These are phyloP conservation scores for Penicillium sclerotiorum DNA, from an alignment of 2,329 filamentous ascomycete species.

Conservation along the genomic window DNA sequence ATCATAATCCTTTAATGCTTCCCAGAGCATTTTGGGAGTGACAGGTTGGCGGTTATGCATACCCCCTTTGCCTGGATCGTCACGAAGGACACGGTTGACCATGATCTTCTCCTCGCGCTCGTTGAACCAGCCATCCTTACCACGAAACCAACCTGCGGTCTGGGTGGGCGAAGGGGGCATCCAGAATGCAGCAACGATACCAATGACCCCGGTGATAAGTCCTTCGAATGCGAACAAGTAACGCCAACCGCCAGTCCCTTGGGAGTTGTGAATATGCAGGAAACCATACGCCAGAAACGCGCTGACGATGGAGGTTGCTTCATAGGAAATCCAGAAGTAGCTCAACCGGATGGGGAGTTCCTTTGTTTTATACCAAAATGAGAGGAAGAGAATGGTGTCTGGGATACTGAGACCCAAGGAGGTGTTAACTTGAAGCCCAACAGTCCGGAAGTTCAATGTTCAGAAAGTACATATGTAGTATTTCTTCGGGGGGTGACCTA, in stretches of 20 bases:
- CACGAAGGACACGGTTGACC: conserved; percentile 63
- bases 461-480: too few species aligned
- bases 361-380: conserved; percentile 73
- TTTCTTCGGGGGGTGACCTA: too few species aligned
- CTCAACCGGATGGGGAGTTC: conserved; percentile 70
- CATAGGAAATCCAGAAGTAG: conserved; percentile 70
- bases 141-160: conserved; percentile 63
- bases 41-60: conserved; percentile 64
- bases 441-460: too few species aligned
- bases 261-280: conserved; percentile 40
- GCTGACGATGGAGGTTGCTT: conserved; percentile 49
- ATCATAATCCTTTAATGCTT: conserved; percentile 57
- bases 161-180: conserved; percentile 67
- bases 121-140: conserved; percentile 66
- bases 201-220: conserved; percentile 58
- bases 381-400: conserved; percentile 59
- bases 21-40: conserved; percentile 51
- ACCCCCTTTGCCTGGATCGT: conserved; percentile 60
- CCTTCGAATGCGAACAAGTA: conserved; percentile 48
- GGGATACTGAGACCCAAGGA: conserved; percentile 43
- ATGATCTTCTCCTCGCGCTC: conserved; percentile 71
- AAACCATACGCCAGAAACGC: conserved; percentile 52
- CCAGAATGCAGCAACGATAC: conserved; percentile 60
- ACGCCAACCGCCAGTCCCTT: conserved; percentile 46
- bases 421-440: too few species aligned